A percentile compares a stretch with the other conserved stretches of the same genome.
phyloP scores from a whole-genome alignment of 2,329 filamentous ascomycete species.

The Orbilia blumenaviensis region DNA sequence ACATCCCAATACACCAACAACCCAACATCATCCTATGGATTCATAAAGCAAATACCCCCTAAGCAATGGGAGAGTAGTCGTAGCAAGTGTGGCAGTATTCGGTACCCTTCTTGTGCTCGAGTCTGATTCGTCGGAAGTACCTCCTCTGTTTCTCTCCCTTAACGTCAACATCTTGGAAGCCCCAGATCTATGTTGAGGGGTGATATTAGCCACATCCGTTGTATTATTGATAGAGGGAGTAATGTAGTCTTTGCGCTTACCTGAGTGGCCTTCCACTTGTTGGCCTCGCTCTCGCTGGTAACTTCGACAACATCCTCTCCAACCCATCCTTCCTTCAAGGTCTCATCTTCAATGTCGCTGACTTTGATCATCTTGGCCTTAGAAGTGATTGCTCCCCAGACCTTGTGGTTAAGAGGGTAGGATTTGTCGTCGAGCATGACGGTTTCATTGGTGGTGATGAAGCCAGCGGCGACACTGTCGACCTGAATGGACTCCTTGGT shows the following conservation, averaged over 20 bases:
- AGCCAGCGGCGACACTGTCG: conserved; percentile 75
- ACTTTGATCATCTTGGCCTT: conserved; percentile 66
- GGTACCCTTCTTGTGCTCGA: conserved; percentile 59
- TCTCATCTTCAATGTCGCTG: conserved; percentile 66
- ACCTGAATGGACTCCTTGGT: conserved; percentile 73
- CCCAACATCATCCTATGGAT: background rate
- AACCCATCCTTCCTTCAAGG: conserved; percentile 69
- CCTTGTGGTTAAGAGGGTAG: conserved; percentile 74
- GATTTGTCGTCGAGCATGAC: conserved; percentile 65
- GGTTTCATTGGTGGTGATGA: conserved; percentile 71
- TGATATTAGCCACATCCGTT: background rate
- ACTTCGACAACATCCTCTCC: conserved; percentile 67
- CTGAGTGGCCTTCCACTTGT: conserved; percentile 68
- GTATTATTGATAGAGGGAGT: background rate
- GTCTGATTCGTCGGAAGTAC: conserved; percentile 62
- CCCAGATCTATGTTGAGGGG: conserved; percentile 61
- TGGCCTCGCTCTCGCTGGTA: conserved; percentile 64
- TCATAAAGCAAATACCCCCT: background rate
- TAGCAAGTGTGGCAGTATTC: conserved; percentile 45
- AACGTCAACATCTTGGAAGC: conserved; percentile 63
- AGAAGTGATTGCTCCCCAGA: conserved; percentile 78
- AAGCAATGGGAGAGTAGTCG: conserved; percentile 26
- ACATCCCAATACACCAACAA: background rate
- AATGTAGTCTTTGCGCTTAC: conserved; percentile 57
- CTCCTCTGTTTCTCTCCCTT: conserved; percentile 58